These are phyloP conservation scores for Begonia peltatifolia DNA, from an alignment of 306 rosid genomes.

Conservation along the genomic window DNA sequence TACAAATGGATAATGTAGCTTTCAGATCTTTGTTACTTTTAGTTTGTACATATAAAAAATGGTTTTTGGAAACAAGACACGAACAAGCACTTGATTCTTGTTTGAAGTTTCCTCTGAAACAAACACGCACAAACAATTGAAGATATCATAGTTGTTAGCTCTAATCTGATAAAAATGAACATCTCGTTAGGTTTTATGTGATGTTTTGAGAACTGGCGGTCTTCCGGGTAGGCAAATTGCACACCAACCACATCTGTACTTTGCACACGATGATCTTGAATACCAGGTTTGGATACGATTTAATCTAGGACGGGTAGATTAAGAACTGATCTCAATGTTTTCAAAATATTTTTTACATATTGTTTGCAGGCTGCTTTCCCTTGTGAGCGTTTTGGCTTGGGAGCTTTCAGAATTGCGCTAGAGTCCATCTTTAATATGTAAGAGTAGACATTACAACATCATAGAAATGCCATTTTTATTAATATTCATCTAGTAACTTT, in stretches of 20 bases:
- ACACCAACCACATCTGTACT: conserved; percentile 54
- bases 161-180: no score
- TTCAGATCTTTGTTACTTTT: no score
- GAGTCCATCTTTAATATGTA: conserved; percentile 81
- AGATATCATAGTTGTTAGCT: no score
- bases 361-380: conserved; percentile 73
- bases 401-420: conserved; percentile 90
- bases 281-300: conserved; percentile 42
- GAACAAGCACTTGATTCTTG: no score
- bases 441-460: conserved; percentile 9
- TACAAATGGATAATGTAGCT: no score
- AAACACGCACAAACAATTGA: no score
- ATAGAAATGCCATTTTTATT: neutral
- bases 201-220: conserved; percentile 83
- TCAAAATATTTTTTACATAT: conserved; percentile 4
- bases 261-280: conserved; percentile 80
- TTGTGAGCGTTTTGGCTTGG: conserved; percentile 86
- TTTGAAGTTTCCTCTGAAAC: no score
- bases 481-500: no score
- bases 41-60: no score
- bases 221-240: conserved; percentile 67
- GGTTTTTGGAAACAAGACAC: no score
- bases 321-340: conserved; percentile 5
- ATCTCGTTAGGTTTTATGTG: conserved; percentile 59
- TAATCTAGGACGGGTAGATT: conserved; percentile 2